Evolutionary conservation across 75 land plant genomes (phyloP).

Genomic region (Selaginella tamariscina): DNA sequence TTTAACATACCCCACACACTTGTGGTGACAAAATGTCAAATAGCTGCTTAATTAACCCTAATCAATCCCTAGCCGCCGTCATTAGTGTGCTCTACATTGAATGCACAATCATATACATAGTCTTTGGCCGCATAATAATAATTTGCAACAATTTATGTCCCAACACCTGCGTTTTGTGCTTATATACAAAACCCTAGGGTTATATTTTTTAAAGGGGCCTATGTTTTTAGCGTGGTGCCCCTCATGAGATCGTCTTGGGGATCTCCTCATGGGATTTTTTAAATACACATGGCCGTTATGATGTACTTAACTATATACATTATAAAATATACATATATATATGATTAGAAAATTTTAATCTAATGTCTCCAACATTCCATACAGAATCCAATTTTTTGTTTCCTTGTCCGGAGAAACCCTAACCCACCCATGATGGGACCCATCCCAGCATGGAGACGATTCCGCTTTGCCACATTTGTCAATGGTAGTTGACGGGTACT

Average conservation of each 20-base stretch:
- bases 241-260: slow-evolving; percentile 1
- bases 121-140: slow-evolving; percentile 1
- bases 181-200: too few relatives aligned
- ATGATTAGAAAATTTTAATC: too few relatives aligned
- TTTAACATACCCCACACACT: not conserved
- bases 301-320: too few relatives aligned
- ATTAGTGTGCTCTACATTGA: not conserved
- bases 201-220: too few relatives aligned
- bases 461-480: not conserved
- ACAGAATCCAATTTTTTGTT: not conserved
- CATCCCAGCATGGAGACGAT: not conserved
- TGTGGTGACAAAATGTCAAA: not conserved
- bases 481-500: not conserved
- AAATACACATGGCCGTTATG: not conserved
- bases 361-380: not conserved
- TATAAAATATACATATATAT: too few relatives aligned
- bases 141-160: not conserved
- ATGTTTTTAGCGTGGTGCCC: too few relatives aligned
- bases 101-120: not conserved
- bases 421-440: not conserved
- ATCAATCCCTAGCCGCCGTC: not conserved
- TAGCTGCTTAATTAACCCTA: not conserved
- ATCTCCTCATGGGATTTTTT: too few relatives aligned
- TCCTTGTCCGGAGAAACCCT: not conserved
- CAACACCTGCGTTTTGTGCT: not conserved